These are phyloP conservation scores for Colletotrichum eleusines DNA, from an alignment of 2,329 filamentous ascomycete species.

Conservation along the genomic window DNA sequence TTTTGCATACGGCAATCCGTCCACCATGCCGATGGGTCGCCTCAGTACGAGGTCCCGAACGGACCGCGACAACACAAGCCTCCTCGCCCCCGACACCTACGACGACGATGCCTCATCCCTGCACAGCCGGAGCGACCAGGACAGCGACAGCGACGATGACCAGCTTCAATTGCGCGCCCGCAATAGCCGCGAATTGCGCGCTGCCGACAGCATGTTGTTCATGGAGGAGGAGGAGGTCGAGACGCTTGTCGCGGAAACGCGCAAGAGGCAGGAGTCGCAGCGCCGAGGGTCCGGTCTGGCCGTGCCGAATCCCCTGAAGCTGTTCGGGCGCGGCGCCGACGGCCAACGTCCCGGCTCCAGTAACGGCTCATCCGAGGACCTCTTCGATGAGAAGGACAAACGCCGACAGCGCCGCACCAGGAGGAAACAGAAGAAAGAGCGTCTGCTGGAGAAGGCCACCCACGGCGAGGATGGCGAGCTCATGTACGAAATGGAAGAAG, in stretches of 20 bases:
- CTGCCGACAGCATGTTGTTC: slow-evolving; percentile 77
- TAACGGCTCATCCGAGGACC: slow-evolving; percentile 61
- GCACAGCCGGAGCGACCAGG: slow-evolving; percentile 76
- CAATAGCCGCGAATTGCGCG: slow-evolving; percentile 76
- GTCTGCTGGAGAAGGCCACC: slow-evolving; percentile 64
- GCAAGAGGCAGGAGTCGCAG: slow-evolving; percentile 62
- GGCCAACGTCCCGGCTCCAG: slow-evolving; percentile 46
- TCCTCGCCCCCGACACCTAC: slow-evolving; percentile 74
- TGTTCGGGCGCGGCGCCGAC: slow-evolving; percentile 56
- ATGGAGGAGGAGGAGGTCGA: slow-evolving; percentile 82
- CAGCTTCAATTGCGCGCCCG: slow-evolving; percentile 73
- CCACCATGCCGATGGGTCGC: slow-evolving; percentile 37
- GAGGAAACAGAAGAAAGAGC: slow-evolving; percentile 66
- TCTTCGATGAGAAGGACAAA: slow-evolving; percentile 64
- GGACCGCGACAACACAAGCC: slow-evolving; percentile 54
- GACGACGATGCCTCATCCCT: slow-evolving; percentile 78
- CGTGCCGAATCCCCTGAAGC: slow-evolving; percentile 63
- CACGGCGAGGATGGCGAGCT: slow-evolving; percentile 79
- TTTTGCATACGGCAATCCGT: not conserved
- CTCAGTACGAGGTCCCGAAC: slow-evolving; percentile 26
- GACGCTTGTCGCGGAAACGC: slow-evolving; percentile 66
- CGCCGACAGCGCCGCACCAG: slow-evolving; percentile 62
- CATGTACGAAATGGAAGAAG: slow-evolving; percentile 93
- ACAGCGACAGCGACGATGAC: slow-evolving; percentile 82
- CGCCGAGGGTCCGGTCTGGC: slow-evolving; percentile 62